Evolutionary conservation across 179 eudicot genomes (phyloP).

Genomic region (Amaranthus tricolor): DNA sequence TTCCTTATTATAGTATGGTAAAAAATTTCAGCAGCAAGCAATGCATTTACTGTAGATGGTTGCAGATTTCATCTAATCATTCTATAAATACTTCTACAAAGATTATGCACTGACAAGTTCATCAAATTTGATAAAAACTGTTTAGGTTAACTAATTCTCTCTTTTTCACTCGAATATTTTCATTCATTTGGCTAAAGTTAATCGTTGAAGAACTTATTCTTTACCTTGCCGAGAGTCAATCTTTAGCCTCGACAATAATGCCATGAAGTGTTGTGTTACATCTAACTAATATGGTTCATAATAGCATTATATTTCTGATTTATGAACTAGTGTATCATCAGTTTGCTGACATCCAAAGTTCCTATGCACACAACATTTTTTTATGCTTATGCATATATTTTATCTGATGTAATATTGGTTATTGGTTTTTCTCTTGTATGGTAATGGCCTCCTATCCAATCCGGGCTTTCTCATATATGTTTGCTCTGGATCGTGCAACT

Average conservation of each 20-base stretch:
- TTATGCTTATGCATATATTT: background rate
- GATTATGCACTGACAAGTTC: background rate
- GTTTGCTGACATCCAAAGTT: background rate
- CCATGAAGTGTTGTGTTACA: background rate
- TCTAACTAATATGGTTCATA: background rate
- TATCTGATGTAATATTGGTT: background rate
- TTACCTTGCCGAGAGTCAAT: background rate
- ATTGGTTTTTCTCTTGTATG: background rate
- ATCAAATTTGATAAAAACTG: background rate
- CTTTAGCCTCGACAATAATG: background rate
- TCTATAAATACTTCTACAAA: background rate
- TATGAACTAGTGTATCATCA: background rate
- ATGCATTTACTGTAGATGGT: background rate
- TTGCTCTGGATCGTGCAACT: background rate
- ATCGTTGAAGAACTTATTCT: background rate
- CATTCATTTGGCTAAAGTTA: constrained; percentile 6
- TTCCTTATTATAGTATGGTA: background rate
- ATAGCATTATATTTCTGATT: background rate
- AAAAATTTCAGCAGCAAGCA: background rate
- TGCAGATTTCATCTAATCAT: background rate
- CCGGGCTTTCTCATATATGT: background rate
- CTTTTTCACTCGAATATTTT: background rate
- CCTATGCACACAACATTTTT: background rate
- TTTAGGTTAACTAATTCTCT: background rate
- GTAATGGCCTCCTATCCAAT: background rate